phyloP scores from a whole-genome alignment of 2,329 filamentous ascomycete species.

The Aureobasidium musti region DNA sequence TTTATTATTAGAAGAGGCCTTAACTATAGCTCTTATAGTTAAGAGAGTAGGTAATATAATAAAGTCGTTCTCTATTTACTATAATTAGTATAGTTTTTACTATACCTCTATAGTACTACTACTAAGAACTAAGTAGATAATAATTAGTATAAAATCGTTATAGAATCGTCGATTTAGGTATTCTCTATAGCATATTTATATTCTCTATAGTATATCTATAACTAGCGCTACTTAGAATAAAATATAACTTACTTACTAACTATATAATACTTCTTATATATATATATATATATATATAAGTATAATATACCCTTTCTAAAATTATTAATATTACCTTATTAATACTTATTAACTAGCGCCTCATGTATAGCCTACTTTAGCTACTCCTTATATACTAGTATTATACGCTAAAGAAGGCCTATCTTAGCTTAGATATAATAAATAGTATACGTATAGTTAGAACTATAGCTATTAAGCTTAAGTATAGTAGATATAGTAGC shows the following conservation, averaged over 20 bases:
- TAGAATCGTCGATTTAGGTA: too few species aligned
- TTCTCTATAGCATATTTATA: too few species aligned
- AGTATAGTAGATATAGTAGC: not conserved
- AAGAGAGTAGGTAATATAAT: not conserved
- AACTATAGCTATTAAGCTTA: not conserved
- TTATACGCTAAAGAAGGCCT: not conserved
- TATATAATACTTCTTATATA: not conserved
- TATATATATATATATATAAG: not conserved
- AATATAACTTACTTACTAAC: slow-evolving; percentile 1
- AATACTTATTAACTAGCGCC: not conserved
- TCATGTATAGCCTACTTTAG: not conserved
- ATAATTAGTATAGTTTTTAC: not conserved
- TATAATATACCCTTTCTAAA: not conserved
- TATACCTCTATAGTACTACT: not conserved
- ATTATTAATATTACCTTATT: not conserved
- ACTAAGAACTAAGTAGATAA: too few species aligned
- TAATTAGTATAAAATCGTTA: too few species aligned
- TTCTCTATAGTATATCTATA: not conserved
- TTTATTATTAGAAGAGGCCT: not conserved
- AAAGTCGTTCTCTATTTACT: not conserved
- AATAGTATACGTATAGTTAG: not conserved
- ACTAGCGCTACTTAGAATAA: not conserved
- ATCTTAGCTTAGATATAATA: not conserved
- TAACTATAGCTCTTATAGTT: not conserved
- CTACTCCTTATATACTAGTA: not conserved